phyloP scores from a whole-genome alignment of 768 basidiomycete species.

The Daedalea quercina region DNA sequence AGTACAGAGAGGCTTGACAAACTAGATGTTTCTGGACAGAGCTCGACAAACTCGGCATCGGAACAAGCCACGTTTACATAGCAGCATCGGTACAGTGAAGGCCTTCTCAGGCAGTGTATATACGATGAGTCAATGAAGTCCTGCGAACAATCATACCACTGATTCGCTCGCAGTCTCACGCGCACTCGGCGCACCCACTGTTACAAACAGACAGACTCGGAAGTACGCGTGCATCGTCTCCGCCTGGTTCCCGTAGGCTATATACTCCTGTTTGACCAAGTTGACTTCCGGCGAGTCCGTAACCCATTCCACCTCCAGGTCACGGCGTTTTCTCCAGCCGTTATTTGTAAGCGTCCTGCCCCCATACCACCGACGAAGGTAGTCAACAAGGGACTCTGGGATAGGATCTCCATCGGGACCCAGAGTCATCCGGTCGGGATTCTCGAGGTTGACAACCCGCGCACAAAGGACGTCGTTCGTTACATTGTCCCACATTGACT shows the following conservation, averaged over 20 bases:
- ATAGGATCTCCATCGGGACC: too few relatives aligned
- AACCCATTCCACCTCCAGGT: neutral
- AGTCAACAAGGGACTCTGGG: neutral
- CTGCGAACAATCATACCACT: too few relatives aligned
- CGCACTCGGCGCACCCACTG: neutral
- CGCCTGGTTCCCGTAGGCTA: conserved; percentile 12
- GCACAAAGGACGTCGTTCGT: neutral
- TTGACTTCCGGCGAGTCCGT: neutral
- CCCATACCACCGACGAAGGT: neutral
- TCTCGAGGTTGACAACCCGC: neutral
- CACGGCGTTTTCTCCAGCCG: neutral
- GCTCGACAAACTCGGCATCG: too few relatives aligned
- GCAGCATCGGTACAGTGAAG: too few relatives aligned
- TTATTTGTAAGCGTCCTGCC: neutral
- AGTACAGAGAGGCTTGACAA: too few relatives aligned
- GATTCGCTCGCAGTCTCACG: neutral
- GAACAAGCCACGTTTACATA: too few relatives aligned
- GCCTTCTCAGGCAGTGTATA: too few relatives aligned
- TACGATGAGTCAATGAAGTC: too few relatives aligned
- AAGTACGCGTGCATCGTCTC: conserved; percentile 9
- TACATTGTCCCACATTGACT: neutral
- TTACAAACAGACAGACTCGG: conserved; percentile 9
- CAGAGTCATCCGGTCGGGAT: neutral
- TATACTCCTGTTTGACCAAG: conserved; percentile 3
- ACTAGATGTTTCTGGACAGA: too few relatives aligned